These are phyloP conservation scores for Termitomyces bulborhizus DNA, from an alignment of 768 basidiomycete genomes.

Conservation along the genomic window DNA sequence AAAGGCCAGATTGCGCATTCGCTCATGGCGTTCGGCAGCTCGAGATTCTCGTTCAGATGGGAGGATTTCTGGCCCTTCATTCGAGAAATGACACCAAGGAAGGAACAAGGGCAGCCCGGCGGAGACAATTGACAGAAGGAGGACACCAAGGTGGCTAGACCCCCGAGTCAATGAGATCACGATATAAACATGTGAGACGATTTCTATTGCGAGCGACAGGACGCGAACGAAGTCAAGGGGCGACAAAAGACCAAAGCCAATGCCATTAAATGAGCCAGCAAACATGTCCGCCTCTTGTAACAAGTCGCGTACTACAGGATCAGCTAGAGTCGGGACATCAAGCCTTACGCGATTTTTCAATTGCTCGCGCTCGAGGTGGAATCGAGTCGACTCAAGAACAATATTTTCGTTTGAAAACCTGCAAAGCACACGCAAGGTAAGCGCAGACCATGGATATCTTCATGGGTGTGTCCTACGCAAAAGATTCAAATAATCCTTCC, in stretches of 20 bases:
- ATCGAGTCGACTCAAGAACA: slow-evolving; percentile 69
- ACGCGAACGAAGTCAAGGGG: slow-evolving; percentile 76
- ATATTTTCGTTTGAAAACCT: slow-evolving; percentile 66
- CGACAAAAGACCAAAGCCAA: slow-evolving; percentile 73
- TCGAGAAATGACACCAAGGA: slow-evolving; percentile 39
- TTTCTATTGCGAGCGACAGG: slow-evolving; percentile 64
- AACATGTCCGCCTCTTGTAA: slow-evolving; percentile 86
- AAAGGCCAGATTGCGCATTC: slow-evolving; percentile 68
- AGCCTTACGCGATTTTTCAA: slow-evolving; percentile 71
- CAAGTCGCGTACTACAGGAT: slow-evolving; percentile 67
- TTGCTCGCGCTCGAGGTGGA: slow-evolving; percentile 73
- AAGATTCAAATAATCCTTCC: slow-evolving; percentile 62
- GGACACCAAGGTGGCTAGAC: slow-evolving; percentile 47
- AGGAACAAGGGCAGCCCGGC: slow-evolving; percentile 54
- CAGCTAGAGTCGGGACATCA: slow-evolving; percentile 73
- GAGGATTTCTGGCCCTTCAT: slow-evolving; percentile 33
- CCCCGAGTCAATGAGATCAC: slow-evolving; percentile 58
- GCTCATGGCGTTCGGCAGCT: slow-evolving; percentile 66
- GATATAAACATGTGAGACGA: slow-evolving; percentile 64
- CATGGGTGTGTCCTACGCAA: slow-evolving; percentile 53
- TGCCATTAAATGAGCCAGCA: slow-evolving; percentile 73
- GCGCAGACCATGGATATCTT: slow-evolving; percentile 9
- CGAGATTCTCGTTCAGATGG: slow-evolving; percentile 54
- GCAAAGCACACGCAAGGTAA: slow-evolving; percentile 13
- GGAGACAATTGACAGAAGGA: slow-evolving; percentile 57